These are phyloP conservation scores for Zygoascus biomembranicola DNA, from an alignment of 805 yeast genomes.

Conservation along the genomic window DNA sequence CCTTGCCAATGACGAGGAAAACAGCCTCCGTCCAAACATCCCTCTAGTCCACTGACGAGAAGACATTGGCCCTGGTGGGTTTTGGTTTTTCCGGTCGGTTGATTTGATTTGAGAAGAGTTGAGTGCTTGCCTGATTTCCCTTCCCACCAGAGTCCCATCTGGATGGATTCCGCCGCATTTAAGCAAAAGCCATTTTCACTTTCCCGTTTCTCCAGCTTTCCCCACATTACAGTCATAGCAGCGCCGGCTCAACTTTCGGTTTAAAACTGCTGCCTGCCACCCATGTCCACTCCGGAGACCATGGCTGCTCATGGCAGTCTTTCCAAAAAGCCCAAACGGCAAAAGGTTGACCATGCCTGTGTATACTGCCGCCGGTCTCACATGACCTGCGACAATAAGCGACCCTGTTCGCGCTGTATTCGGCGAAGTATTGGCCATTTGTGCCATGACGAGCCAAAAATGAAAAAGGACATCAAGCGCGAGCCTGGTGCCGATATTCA, in stretches of 20 bases:
- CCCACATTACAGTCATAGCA: no score
- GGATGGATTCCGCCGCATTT: no score
- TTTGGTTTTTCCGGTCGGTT: not conserved
- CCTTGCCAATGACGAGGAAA: not conserved
- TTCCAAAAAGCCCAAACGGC: slow-evolving; percentile 8
- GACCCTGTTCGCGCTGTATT: slow-evolving; percentile 73
- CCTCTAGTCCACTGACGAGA: no score
- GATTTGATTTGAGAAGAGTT: no score
- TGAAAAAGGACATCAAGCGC: not conserved
- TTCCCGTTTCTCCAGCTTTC: no score
- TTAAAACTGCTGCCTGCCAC: no score
- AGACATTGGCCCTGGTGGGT: no score
- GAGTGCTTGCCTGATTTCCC: no score
- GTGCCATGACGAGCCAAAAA: slow-evolving; percentile 62
- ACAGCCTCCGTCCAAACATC: not conserved
- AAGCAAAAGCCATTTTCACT: no score
- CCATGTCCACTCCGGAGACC: not conserved
- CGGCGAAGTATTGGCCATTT: slow-evolving; percentile 83
- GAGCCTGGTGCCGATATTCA: not conserved
- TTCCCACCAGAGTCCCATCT: no score
- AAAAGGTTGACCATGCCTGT: slow-evolving; percentile 44
- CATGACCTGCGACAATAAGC: slow-evolving; percentile 77
- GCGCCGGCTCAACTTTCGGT: no score
- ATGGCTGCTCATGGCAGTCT: not conserved
- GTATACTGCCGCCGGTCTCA: slow-evolving; percentile 89